Base-by-base conservation (phyloP, 352 stramenopile species). In the Ophiocytium majus region DNA sequence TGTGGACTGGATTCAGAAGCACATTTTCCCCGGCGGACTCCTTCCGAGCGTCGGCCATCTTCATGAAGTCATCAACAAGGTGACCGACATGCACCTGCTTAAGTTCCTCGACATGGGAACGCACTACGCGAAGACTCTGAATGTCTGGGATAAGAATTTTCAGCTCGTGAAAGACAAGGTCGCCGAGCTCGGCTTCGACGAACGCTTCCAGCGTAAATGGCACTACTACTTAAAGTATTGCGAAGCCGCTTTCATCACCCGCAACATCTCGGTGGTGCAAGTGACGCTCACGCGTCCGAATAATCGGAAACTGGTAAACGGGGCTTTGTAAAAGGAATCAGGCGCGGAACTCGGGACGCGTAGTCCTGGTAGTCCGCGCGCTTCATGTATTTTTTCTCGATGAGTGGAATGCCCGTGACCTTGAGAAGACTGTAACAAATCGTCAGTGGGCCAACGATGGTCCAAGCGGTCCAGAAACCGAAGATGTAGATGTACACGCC, bases 241-340 rank as follows among this genome's bases (percentile, higher is more conserved):
- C 57, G 57, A 71, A 28, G 57, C 19, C 23, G 57, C 57, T 71
- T 71, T 71, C 57, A 23, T 23, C 57, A 28, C 57, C 57, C 23
- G 28, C 19, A 23, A 28, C 19, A 71, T 71, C 28, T 23, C 23
- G 23, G 57, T 71, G 23, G 57, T 23, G 23, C 57, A 71, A 28
- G 23, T 71, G 23, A 23, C 28, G 23, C 23, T 71, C 19, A 28
- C 57, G 57, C 57, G 57, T n/a, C n/a, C n/a, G n/a, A n/a, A n/a
- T n/a, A n/a, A n/a, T n/a, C n/a, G n/a, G n/a, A n/a, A n/a, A n/a
- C n/a, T n/a, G n/a, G n/a, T n/a, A n/a, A n/a, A n/a, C n/a, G n/a
- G n/a, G n/a, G n/a, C n/a, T n/a, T n/a, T n/a, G 57, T 71, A 71
- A 71, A 71, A 71, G 57, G 57, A 23, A 71, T 71, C 23, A 71